phyloP scores from a whole-genome alignment of 1,284 basidiomycete genomes.

The Ustilago cynodontis region DNA sequence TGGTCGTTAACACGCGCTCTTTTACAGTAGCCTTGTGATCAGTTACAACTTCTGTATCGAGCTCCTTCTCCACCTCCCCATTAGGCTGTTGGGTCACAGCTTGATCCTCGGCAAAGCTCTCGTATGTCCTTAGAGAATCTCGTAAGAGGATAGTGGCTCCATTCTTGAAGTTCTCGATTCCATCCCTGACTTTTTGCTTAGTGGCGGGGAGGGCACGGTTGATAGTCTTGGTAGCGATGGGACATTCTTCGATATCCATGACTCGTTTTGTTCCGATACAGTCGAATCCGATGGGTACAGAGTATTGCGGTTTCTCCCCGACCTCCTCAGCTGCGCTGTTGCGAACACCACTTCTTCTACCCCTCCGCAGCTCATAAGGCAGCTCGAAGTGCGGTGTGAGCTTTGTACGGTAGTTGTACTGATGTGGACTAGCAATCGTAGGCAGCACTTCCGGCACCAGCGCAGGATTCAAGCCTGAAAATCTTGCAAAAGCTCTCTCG shows the following conservation, averaged over 20 bases:
- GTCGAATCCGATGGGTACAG: slow-evolving; percentile 91
- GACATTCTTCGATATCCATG: slow-evolving; percentile 97
- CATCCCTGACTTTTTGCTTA: slow-evolving; percentile 80
- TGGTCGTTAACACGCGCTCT: slow-evolving; percentile 83
- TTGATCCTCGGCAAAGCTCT: slow-evolving; percentile 43
- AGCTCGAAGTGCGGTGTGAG: slow-evolving; percentile 96
- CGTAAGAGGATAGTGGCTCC: slow-evolving; percentile 92
- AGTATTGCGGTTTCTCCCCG: slow-evolving; percentile 72
- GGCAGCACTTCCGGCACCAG: slow-evolving; percentile 78
- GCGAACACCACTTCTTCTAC: slow-evolving; percentile 62
- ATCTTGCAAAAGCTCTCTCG: slow-evolving; percentile 78
- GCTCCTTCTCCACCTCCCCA: slow-evolving; percentile 27
- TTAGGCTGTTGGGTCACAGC: slow-evolving; percentile 22
- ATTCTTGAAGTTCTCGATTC: slow-evolving; percentile 83
- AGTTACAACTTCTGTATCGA: slow-evolving; percentile 74
- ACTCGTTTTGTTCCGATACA: slow-evolving; percentile 80
- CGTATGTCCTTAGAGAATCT: slow-evolving; percentile 77
- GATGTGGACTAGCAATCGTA: slow-evolving; percentile 86
- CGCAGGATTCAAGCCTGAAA: slow-evolving; percentile 73
- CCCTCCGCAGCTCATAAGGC: slow-evolving; percentile 73
- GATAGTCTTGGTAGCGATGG: slow-evolving; percentile 86
- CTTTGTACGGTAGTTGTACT: slow-evolving; percentile 95
- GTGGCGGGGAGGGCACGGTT: slow-evolving; percentile 79
- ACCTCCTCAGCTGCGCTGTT: slow-evolving; percentile 66
- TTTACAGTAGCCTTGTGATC: slow-evolving; percentile 84